A percentile compares a stretch with the other conserved stretches of the same genome.
Evolutionary conservation across 352 stramenopile species (phyloP).

Genomic region (Phytophthora fragariaefolia): DNA sequence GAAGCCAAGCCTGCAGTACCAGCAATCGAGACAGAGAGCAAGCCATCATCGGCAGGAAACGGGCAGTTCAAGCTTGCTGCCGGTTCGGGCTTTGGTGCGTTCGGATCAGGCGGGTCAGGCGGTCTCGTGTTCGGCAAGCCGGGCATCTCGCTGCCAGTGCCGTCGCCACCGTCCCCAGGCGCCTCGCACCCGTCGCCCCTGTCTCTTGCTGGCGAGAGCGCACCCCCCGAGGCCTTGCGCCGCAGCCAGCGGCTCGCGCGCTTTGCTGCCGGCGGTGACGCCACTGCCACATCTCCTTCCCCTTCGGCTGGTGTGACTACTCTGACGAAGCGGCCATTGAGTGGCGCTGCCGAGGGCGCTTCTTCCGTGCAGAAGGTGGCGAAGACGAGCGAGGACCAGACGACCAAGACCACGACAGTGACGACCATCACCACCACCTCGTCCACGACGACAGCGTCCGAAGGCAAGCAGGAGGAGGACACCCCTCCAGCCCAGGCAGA

Average conservation of each 20-base stretch:
- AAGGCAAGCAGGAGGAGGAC: slow-evolving; percentile 47
- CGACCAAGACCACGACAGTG: slow-evolving; percentile 31
- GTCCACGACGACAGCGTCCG: slow-evolving; percentile 23
- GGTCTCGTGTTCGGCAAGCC: slow-evolving; percentile 81
- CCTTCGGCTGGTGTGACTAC: slow-evolving; percentile 19
- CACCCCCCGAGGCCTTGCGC: slow-evolving; percentile 42
- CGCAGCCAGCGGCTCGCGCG: slow-evolving; percentile 60
- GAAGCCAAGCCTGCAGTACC: slow-evolving; percentile 30
- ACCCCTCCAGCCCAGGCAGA: slow-evolving; percentile 29
- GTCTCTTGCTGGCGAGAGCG: slow-evolving; percentile 31
- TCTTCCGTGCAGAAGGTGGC: slow-evolving; percentile 46
- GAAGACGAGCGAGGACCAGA: slow-evolving; percentile 50
- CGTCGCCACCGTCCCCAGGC: slow-evolving; percentile 52
- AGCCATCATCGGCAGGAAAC: slow-evolving; percentile 23
- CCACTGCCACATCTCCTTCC: background rate
- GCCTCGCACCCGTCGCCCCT: slow-evolving; percentile 29
- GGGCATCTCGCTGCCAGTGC: slow-evolving; percentile 74
- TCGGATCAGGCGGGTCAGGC: slow-evolving; percentile 58
- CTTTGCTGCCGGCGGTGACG: slow-evolving; percentile 41
- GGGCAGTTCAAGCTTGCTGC: slow-evolving; percentile 46
- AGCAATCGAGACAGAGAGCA: slow-evolving; percentile 23
- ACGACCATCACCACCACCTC: slow-evolving; percentile 21
- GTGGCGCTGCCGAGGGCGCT: slow-evolving; percentile 30
- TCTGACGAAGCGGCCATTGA: slow-evolving; percentile 47
- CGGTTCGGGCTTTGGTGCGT: slow-evolving; percentile 44